phyloP scores from a whole-genome alignment of 2,329 filamentous ascomycete species.

The Colletotrichum australisinense region DNA sequence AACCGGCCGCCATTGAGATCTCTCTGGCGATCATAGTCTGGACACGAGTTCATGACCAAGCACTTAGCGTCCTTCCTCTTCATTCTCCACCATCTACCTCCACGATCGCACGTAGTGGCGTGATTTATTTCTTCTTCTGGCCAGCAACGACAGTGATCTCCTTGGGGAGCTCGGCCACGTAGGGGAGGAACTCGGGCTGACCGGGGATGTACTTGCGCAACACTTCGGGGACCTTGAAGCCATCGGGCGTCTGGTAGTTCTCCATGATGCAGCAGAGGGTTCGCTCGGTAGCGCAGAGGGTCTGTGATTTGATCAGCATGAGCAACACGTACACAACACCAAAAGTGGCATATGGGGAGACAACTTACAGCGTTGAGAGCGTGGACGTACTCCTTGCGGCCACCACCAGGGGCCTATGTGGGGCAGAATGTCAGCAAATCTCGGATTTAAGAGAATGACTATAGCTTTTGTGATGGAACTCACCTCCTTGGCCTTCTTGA shows the following conservation, averaged over 20 bases:
- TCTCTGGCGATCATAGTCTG: not conserved
- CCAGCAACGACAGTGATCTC: constrained; percentile 55
- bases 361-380: constrained; percentile 76
- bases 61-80: constrained; percentile 33
- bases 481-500: constrained; percentile 67
- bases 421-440: not conserved
- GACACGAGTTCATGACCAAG: not conserved
- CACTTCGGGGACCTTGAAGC: constrained; percentile 83
- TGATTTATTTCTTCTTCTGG: constrained; percentile 42
- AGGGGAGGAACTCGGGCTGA: constrained; percentile 89
- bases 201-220: constrained; percentile 92
- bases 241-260: constrained; percentile 95
- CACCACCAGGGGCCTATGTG: constrained; percentile 34
- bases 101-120: constrained; percentile 31
- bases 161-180: constrained; percentile 86
- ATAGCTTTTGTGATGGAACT: not conserved
- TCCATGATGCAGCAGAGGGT: constrained; percentile 95
- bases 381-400: constrained; percentile 91
- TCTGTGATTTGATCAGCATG: constrained; percentile 58
- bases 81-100: constrained; percentile 43
- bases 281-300: constrained; percentile 89
- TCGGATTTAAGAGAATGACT: not conserved
- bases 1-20: not conserved
- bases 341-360: constrained; percentile 64
- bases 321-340: not conserved